Evolutionary conservation across 2,329 filamentous ascomycete species (phyloP).

Genomic region (Chrysosporium queenslandicum): DNA sequence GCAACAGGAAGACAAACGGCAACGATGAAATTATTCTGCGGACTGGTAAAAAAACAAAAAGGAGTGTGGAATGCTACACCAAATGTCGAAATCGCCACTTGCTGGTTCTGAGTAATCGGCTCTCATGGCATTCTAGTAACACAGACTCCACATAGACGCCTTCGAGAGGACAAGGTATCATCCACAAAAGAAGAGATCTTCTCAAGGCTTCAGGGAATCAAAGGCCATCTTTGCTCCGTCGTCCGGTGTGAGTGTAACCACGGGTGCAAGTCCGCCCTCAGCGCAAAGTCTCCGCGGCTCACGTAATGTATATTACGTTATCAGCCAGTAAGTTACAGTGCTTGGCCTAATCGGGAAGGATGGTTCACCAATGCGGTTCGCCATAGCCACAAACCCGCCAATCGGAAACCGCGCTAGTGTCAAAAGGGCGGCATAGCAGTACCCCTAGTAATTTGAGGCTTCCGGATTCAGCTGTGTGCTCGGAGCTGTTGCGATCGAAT

Average conservation of each 20-base stretch:
- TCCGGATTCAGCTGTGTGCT: neutral
- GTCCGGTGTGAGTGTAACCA: neutral
- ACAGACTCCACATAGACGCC: neutral
- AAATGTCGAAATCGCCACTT: no score
- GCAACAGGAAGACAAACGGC: neutral
- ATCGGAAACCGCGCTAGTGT: neutral
- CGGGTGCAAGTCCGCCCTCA: neutral
- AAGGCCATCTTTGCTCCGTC: neutral
- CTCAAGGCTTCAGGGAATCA: neutral
- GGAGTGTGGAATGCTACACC: no score
- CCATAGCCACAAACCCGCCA: neutral
- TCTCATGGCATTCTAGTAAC: neutral
- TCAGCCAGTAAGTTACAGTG: neutral
- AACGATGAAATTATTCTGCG: no score
- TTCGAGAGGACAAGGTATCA: neutral
- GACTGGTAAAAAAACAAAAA: neutral
- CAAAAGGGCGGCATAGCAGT: neutral
- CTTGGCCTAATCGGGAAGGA: neutral
- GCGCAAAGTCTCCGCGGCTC: neutral
- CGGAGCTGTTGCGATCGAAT: slow-evolving; percentile 1
- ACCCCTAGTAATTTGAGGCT: slow-evolving; percentile 5
- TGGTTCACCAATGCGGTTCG: neutral
- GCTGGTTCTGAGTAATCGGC: neutral
- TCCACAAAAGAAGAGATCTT: neutral
- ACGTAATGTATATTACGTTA: neutral